These are phyloP conservation scores for Ichthyophonus hoferi DNA, from an alignment of 208 protist genomes.

Conservation along the genomic window DNA sequence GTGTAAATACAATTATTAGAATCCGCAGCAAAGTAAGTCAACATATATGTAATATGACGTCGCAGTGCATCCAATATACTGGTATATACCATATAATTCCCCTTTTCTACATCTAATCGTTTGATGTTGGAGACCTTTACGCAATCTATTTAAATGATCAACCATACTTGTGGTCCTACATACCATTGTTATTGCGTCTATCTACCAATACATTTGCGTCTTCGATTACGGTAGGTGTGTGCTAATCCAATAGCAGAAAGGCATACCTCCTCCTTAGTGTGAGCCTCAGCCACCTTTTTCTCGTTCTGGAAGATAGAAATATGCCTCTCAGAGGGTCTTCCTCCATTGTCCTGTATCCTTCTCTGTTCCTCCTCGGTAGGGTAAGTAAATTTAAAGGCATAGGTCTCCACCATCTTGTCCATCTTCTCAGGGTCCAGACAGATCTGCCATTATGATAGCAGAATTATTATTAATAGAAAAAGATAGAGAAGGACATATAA, in stretches of 20 bases:
- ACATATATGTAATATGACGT: too few species aligned
- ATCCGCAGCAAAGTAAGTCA: too few species aligned
- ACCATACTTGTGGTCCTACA: background rate
- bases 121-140: background rate
- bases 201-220: too few species aligned
- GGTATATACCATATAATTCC: too few species aligned
- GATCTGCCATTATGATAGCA: background rate
- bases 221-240: too few species aligned
- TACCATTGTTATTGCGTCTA: too few species aligned
- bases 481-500: too few species aligned
- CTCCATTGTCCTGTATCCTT: background rate
- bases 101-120: background rate
- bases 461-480: background rate
- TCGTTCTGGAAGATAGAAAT: background rate
- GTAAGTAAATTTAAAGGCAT: background rate
- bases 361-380: too few species aligned
- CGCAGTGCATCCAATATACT: too few species aligned
- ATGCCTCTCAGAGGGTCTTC: background rate
- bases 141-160: background rate
- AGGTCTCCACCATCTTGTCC: background rate
- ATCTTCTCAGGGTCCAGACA: background rate
- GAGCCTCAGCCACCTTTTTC: background rate
- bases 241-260: background rate
- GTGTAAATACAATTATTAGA: too few species aligned
- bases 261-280: background rate